Base-by-base conservation (phyloP, 1,284 basidiomycete species). In the Cryptococcus sp. region DNA sequence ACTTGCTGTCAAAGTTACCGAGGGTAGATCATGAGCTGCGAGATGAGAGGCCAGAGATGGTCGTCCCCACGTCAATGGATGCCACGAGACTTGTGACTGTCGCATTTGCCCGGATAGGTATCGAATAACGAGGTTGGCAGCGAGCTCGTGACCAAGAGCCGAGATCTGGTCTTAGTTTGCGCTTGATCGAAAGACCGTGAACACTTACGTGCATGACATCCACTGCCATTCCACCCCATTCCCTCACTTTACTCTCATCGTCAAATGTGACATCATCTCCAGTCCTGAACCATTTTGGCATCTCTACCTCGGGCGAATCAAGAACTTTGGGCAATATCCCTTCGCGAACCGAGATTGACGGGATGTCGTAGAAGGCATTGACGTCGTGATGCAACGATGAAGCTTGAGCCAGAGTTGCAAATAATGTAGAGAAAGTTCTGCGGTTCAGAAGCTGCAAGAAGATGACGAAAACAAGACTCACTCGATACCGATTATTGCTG, bases 401-500 rank as follows among this genome's bases (percentile, higher is more conserved):
- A n/a, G 67, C 62, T 9, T 65, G 66, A 4, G 70, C 36, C 11
- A 73, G 57, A 7, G 66, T 56, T 0, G 65, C 62, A 63, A 73
- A 74, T n/a, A 74, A 64, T 2, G 67, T 62, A 2, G 72, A 70
- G 56, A 74, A 73, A 13, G 69, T 70, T 50, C 71, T 73, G 53
- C n/a, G 10, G 32, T 34, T 34, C 32, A 9, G 9, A 9, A 18
- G 25, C 9, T 28, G 13, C 46, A 47, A 16, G 32, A 31, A 25
- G 31, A 40, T 23, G 37, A 25, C 13, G 36, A 32, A 7, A 13
- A 16, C 14, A 2, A 1, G 14, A 63, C 70, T 53, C 50, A 72
- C 69, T 74, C 69, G 22, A 74, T 59, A 52, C 72, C 73, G 57
- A 74, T 66, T 19, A 73, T 50, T 2, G 73, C 73, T 10, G 73